Base-by-base conservation (phyloP, 345 rosid species). In the Salix caprea region DNA sequence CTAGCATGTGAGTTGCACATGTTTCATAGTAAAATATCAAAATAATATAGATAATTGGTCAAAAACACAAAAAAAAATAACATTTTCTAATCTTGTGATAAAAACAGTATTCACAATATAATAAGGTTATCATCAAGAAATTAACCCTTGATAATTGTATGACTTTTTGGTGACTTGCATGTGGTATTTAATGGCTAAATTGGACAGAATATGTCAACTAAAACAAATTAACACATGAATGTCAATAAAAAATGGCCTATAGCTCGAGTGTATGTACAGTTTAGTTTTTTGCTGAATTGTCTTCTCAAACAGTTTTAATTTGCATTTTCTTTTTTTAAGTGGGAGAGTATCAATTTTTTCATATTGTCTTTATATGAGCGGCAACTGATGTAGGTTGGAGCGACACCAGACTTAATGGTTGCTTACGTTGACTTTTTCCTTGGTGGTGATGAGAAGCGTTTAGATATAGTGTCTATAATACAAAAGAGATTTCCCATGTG, bases 381-480 rank as follows among this genome's bases (percentile, higher is more conserved):
- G 40, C 70, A 74, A 83, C 73, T 78, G 28, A 74, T 87, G 80
- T 88, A 96, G 98, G 96, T 96, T 82, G 98, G 98, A 84, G 97
- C 96, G 71, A 90, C 98, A 65, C 91, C 98, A 13, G 99, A 93
- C 88, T 87, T 92, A 80, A 92, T 96, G 98, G 94, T 93, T 80
- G 93, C 96, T 24, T 93, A 91, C 78, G 85, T 93, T 72, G 99
- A 96, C 80, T 93, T 96, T 84, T 96, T 91, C 78, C 97, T 96
- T 75, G 99, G 99, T 2, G 99, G 99, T 65, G 99, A 96, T 65
- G 99, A 96, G 90, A 96, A 91, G 85, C 98, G 95, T 62, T 85
- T 93, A 77, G 99, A 96, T 83, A 91, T 96, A 79, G 98, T 90
- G 56, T 89, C 96, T 8, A 88, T 90, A 69, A 93, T 93, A 81